These are phyloP conservation scores for Leishmania lainsoni DNA, from an alignment of 208 protist species.

Conservation along the genomic window DNA sequence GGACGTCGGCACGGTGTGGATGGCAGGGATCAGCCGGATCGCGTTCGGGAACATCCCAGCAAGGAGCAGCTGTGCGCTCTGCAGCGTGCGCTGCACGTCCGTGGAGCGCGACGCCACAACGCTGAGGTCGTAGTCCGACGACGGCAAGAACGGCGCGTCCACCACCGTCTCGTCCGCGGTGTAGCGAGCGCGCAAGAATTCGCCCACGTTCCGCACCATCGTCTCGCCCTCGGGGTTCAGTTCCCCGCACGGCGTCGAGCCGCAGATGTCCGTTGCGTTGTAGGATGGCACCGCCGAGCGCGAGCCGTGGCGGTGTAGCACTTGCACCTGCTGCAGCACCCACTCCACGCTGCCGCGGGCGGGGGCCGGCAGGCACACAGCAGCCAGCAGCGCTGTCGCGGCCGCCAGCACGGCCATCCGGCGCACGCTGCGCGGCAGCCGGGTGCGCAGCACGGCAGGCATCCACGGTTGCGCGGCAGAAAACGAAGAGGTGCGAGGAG, in stretches of 20 bases:
- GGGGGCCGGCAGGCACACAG: constrained; percentile 14
- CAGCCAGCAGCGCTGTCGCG: constrained; percentile 13
- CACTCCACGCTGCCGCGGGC: constrained; percentile 11
- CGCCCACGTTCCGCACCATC: constrained; percentile 45
- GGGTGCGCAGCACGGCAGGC: not conserved
- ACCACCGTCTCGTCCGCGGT: constrained; percentile 27
- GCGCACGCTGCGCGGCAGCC: constrained; percentile 13
- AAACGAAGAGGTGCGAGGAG: not conserved
- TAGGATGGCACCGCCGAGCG: constrained; percentile 20
- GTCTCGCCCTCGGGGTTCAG: constrained; percentile 38
- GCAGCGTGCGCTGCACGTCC: constrained; percentile 52
- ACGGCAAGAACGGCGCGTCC: constrained; percentile 28
- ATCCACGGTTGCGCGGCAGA: not conserved
- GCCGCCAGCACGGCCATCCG: constrained; percentile 9
- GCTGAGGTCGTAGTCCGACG: constrained; percentile 39
- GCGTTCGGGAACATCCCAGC: constrained; percentile 35
- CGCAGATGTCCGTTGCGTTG: constrained; percentile 41
- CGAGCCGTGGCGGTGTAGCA: constrained; percentile 58
- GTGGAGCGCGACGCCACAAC: constrained; percentile 50
- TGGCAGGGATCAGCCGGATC: constrained; percentile 39
- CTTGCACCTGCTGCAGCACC: constrained; percentile 34
- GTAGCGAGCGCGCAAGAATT: constrained; percentile 44
- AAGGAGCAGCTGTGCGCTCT: constrained; percentile 44
- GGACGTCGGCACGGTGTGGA: constrained; percentile 31
- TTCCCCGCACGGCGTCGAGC: constrained; percentile 40